A percentile compares a stretch with the other conserved stretches of the same genome.
Conservation (phyloP, 495 filamentous ascomycete species). For the Hypoxylon fragiforme region DNA sequence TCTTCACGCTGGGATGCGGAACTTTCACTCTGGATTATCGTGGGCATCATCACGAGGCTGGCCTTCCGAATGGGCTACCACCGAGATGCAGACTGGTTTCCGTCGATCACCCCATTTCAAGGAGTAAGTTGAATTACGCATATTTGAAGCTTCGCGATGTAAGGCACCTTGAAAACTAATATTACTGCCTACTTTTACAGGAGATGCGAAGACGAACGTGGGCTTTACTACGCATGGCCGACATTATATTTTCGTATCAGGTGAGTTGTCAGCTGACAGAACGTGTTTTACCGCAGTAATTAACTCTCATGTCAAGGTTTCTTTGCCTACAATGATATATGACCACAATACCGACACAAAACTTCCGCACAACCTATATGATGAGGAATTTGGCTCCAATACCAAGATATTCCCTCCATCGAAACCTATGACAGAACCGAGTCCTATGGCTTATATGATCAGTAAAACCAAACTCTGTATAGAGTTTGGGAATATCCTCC, state of each 20-base stretch:
- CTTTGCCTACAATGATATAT: constrained; percentile 87
- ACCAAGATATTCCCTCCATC: constrained; percentile 75
- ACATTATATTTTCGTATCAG: constrained; percentile 90
- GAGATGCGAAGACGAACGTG: constrained; percentile 92
- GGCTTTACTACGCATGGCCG: constrained; percentile 78
- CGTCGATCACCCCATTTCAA: constrained; percentile 81
- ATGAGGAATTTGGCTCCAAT: constrained; percentile 87
- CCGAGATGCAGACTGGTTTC: constrained; percentile 82
- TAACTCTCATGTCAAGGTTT: constrained; percentile 49
- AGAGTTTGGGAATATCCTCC: constrained; percentile 56
- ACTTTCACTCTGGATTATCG: constrained; percentile 77
- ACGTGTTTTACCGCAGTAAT: constrained; percentile 3
- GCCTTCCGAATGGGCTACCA: constrained; percentile 97
- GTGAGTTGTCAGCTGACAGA: constrained; percentile 11
- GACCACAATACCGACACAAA: constrained; percentile 81
- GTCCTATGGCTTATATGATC: constrained; percentile 87
- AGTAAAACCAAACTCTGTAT: constrained; percentile 69
- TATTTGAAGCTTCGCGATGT: background rate
- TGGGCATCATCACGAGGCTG: constrained; percentile 77
- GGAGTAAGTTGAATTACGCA: constrained; percentile 46
- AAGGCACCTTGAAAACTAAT: background rate
- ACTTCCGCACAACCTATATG: constrained; percentile 86
- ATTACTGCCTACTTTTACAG: constrained; percentile 35
- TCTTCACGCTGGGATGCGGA: constrained; percentile 79
- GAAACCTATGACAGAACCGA: constrained; percentile 74